Evolutionary conservation across 495 filamentous ascomycete species (phyloP).

Genomic region (Apodospora peruviana): DNA sequence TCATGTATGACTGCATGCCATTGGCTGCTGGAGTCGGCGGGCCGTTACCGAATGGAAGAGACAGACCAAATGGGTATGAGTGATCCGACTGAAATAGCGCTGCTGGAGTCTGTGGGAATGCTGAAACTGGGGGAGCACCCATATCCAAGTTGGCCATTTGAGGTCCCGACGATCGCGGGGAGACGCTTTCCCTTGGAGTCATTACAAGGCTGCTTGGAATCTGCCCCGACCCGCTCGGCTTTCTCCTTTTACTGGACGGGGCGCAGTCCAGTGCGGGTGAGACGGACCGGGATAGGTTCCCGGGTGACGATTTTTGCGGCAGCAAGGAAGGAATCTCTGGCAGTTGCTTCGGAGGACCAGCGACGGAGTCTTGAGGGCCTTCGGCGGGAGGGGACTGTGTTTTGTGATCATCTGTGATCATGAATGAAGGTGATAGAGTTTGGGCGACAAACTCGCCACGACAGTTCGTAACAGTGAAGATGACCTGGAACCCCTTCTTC

Average conservation of each 20-base stretch:
- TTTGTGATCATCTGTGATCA: slow-evolving; percentile 98
- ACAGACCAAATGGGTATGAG: too few species aligned
- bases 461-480: slow-evolving; percentile 86
- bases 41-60: too few species aligned
- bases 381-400: slow-evolving; percentile 30
- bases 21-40: not conserved
- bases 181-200: slow-evolving; percentile 6
- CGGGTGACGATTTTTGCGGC: slow-evolving; percentile 43
- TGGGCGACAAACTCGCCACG: slow-evolving; percentile 70
- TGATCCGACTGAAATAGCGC: too few species aligned
- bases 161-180: not conserved
- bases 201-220: slow-evolving; percentile 7
- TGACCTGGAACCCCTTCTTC: slow-evolving; percentile 87
- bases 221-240: slow-evolving; percentile 7
- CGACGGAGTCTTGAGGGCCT: not conserved
- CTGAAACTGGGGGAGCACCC: not conserved
- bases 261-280: slow-evolving; percentile 49
- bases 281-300: slow-evolving; percentile 63
- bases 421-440: slow-evolving; percentile 75
- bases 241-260: slow-evolving; percentile 12
- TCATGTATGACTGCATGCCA: slow-evolving; percentile 1
- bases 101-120: not conserved
- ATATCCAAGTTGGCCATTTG: not conserved
- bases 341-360: not conserved
- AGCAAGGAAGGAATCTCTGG: too few species aligned